These are phyloP conservation scores for Fusarium drepaniforme DNA, from an alignment of 2,329 filamentous ascomycete genomes.

Conservation along the genomic window DNA sequence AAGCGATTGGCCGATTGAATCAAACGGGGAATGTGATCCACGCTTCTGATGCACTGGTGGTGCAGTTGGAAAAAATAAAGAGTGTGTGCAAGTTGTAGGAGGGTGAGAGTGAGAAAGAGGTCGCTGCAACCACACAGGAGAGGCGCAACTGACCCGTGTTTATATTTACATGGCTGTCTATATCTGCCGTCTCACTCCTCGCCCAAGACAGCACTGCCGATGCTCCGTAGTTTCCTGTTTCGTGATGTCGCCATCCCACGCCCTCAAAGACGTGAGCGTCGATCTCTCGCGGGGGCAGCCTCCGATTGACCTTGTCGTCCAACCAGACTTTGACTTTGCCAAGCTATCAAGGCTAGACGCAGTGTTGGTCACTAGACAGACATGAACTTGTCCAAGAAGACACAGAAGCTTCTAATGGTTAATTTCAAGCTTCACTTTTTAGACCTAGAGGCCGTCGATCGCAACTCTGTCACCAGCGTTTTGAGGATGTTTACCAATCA, in stretches of 20 bases:
- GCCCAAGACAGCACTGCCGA: background rate
- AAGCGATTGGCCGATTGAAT: constrained; percentile 14
- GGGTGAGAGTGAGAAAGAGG: constrained; percentile 8
- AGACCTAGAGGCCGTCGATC: constrained; percentile 12
- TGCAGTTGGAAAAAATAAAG: background rate
- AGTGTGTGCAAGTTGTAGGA: constrained; percentile 1
- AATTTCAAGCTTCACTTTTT: constrained; percentile 9
- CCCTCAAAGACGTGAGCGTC: constrained; percentile 33
- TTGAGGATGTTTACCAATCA: constrained; percentile 7
- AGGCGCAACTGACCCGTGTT: constrained; percentile 21
- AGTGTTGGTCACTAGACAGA: constrained; percentile 1
- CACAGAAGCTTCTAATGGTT: background rate
- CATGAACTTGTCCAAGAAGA: constrained; percentile 16
- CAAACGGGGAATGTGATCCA: background rate
- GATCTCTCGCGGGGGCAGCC: constrained; percentile 28
- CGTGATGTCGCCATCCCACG: constrained; percentile 34
- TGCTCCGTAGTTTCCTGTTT: constrained; percentile 10
- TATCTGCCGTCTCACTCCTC: constrained; percentile 2
- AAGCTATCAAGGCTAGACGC: constrained; percentile 27
- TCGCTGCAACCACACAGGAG: constrained; percentile 12
- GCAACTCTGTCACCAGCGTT: background rate
- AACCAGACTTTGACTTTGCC: constrained; percentile 18
- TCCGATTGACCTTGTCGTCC: constrained; percentile 14
- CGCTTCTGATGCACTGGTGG: background rate
- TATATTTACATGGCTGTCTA: constrained; percentile 12